Conservation (phyloP, 352 stramenopile species). For the Phytophthora constricta region DNA sequence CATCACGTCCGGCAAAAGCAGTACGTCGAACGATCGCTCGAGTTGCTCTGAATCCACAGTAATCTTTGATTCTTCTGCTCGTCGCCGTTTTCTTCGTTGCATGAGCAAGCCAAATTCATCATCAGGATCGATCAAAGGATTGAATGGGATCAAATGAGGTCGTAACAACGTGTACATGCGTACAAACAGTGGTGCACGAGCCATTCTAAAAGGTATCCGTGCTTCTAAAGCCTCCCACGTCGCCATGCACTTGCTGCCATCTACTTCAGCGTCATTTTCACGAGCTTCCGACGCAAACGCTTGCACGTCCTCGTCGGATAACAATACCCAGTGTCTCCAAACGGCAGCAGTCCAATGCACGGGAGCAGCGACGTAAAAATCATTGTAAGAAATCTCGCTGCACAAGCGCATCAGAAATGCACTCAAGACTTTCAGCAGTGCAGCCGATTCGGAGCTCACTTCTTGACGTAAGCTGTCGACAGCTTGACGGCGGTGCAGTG, state of each 20-base stretch:
- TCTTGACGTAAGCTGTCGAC: slow-evolving; percentile 35
- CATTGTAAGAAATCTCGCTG: slow-evolving; percentile 42
- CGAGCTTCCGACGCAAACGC: slow-evolving; percentile 43
- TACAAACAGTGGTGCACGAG: slow-evolving; percentile 19
- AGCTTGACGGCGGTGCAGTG: slow-evolving; percentile 35
- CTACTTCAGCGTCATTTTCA: slow-evolving; percentile 21
- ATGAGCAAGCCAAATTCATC: slow-evolving; percentile 18
- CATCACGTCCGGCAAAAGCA: slow-evolving; percentile 72
- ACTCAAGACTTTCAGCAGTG: slow-evolving; percentile 18
- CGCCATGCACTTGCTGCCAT: slow-evolving; percentile 16
- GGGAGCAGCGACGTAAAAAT: slow-evolving; percentile 54
- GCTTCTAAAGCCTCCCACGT: slow-evolving; percentile 17
- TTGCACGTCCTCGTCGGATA: slow-evolving; percentile 48
- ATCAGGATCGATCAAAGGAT: slow-evolving; percentile 8
- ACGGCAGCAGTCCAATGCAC: slow-evolving; percentile 60
- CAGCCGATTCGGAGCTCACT: slow-evolving; percentile 26
- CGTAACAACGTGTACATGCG: slow-evolving; percentile 38
- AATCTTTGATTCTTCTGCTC: slow-evolving; percentile 8
- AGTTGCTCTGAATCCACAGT: slow-evolving; percentile 37
- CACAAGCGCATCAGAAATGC: slow-evolving; percentile 48
- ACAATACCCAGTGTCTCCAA: slow-evolving; percentile 59
- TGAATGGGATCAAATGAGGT: slow-evolving; percentile 31
- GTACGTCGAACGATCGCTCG: slow-evolving; percentile 52
- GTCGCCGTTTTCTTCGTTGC: slow-evolving; percentile 22
- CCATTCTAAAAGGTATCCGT: slow-evolving; percentile 8